phyloP scores from a whole-genome alignment of 169 alveolate species.

The Miamiensis avidus region DNA sequence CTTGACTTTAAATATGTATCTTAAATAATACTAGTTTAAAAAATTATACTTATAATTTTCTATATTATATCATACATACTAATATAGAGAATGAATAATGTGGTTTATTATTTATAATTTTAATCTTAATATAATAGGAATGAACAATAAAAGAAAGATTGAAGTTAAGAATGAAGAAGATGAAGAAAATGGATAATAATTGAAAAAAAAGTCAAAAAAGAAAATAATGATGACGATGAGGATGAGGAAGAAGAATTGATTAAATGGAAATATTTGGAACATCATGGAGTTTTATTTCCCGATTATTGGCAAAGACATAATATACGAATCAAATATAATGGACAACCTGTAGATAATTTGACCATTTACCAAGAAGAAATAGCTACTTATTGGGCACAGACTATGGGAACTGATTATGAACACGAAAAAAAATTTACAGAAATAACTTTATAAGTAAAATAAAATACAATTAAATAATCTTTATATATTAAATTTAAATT shows the following conservation, averaged over 20 bases:
- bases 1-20: neutral
- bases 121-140: too few relatives aligned
- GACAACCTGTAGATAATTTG: constrained; percentile 81
- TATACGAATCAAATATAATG: constrained; percentile 82
- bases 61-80: neutral
- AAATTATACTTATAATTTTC: neutral
- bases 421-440: constrained; percentile 89
- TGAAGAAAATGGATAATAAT: constrained; percentile 6
- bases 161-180: constrained; percentile 27
- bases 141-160: constrained; percentile 30
- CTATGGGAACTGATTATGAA: constrained; percentile 92
- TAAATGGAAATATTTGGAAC: constrained; percentile 83
- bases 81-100: neutral
- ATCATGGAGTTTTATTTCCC: constrained; percentile 82
- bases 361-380: constrained; percentile 97
- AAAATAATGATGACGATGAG: constrained; percentile 42
- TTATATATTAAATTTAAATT: constrained; percentile 19
- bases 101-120: neutral
- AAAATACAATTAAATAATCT: constrained; percentile 65
- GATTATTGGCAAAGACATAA: constrained; percentile 75
- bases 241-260: constrained; percentile 49
- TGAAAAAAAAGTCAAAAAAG: constrained; percentile 4
- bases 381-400: constrained; percentile 97
- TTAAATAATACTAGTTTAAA: too few relatives aligned
- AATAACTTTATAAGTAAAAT: constrained; percentile 88